Conservation (phyloP, 176 grass and related monocot species). For the Oryza australiensis region DNA sequence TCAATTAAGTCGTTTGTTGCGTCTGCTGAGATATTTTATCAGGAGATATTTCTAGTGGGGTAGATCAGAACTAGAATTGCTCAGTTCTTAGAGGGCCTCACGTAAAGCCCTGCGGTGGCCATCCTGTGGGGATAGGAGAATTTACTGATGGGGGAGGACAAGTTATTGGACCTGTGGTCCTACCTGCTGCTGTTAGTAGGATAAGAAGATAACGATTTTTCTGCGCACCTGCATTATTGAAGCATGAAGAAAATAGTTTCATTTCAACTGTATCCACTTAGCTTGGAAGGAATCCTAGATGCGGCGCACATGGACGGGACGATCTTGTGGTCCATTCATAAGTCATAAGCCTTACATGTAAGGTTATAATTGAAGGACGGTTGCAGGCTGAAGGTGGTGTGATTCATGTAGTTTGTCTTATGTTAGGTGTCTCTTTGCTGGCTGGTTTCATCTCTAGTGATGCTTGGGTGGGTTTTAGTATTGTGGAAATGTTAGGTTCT, state of each 20-base stretch:
- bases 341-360: not conserved
- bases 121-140: slow-evolving; percentile 25
- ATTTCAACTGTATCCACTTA: not conserved
- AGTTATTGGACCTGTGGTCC: slow-evolving; percentile 27
- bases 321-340: slow-evolving; percentile 8
- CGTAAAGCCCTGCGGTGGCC: slow-evolving; percentile 8
- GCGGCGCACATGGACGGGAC: slow-evolving; percentile 12
- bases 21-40: not conserved
- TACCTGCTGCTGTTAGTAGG: slow-evolving; percentile 15
- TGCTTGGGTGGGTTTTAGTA: not conserved
- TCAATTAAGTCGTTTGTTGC: not conserved
- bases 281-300: slow-evolving; percentile 31
- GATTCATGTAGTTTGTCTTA: slow-evolving; percentile 25
- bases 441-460: not conserved
- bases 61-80: slow-evolving; percentile 17
- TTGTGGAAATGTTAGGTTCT: not conserved
- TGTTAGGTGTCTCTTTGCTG: not conserved
- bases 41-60: slow-evolving; percentile 36
- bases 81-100: slow-evolving; percentile 28
- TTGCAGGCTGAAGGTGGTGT: slow-evolving; percentile 1
- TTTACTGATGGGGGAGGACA: slow-evolving; percentile 11
- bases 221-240: slow-evolving; percentile 17
- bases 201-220: slow-evolving; percentile 23
- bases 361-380: slow-evolving; percentile 22
- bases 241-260: slow-evolving; percentile 36